These are phyloP conservation scores for Aspergillus nidulans DNA, from an alignment of 495 filamentous ascomycete genomes.

Conservation along the genomic window DNA sequence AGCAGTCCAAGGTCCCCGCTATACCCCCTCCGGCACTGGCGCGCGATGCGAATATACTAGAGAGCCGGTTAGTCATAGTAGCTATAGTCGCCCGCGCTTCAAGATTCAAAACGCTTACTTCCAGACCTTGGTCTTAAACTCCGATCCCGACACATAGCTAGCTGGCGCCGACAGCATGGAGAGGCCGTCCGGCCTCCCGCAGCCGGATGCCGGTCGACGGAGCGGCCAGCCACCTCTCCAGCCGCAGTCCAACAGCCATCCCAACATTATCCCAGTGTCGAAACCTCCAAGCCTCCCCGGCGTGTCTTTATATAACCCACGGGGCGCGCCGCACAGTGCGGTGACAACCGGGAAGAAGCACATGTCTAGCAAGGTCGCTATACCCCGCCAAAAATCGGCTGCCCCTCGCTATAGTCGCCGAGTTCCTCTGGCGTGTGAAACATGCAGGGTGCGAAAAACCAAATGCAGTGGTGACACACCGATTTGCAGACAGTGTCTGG, in stretches of 20 bases:
- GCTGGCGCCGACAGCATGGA: slow-evolving; percentile 15
- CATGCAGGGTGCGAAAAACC: slow-evolving; percentile 64
- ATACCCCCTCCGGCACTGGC: neutral
- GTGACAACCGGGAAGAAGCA: slow-evolving; percentile 15
- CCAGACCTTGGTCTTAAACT: neutral
- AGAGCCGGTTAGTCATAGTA: too few relatives aligned
- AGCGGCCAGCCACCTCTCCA: slow-evolving; percentile 13
- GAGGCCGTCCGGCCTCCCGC: slow-evolving; percentile 7
- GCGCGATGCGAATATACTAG: neutral
- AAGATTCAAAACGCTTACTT: neutral
- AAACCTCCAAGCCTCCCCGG: slow-evolving; percentile 5
- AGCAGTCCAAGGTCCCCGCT: neutral
- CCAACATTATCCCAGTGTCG: slow-evolving; percentile 6
- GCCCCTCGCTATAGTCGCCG: slow-evolving; percentile 38
- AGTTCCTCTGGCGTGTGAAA: slow-evolving; percentile 61
- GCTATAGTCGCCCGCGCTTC: neutral
- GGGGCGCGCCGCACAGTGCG: neutral
- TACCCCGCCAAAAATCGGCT: slow-evolving; percentile 37
- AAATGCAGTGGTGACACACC: slow-evolving; percentile 60
- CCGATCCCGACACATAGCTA: neutral
- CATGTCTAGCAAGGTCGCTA: slow-evolving; percentile 41
- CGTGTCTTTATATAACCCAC: neutral
- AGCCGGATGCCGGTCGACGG: slow-evolving; percentile 4
- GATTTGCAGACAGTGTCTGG: slow-evolving; percentile 53
- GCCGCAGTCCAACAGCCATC: slow-evolving; percentile 4